A percentile compares a stretch with the other conserved stretches of the same genome.
phyloP scores from a whole-genome alignment of 2,329 filamentous ascomycete species.

The Septoria linicola region DNA sequence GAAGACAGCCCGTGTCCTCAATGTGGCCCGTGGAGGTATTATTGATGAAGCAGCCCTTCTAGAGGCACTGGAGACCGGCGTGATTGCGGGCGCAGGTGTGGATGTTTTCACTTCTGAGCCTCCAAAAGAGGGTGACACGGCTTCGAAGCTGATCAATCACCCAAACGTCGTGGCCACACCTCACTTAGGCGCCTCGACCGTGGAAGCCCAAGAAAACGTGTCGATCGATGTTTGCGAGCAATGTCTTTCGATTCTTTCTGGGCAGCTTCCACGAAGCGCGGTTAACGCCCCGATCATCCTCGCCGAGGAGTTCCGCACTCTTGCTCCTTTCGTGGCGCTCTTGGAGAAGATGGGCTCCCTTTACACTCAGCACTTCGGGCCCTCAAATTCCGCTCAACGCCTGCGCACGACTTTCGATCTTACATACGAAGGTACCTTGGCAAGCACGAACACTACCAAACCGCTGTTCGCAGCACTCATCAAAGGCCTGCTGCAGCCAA shows the following conservation, averaged over 20 bases:
- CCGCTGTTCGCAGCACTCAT: conserved; percentile 76
- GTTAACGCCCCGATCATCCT: conserved; percentile 81
- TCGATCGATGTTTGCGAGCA: conserved; percentile 80
- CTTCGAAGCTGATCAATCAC: conserved; percentile 64
- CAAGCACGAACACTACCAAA: conserved; percentile 69
- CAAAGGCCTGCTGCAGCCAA: conserved; percentile 70
- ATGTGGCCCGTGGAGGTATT: conserved; percentile 76
- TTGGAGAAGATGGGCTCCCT: conserved; percentile 77
- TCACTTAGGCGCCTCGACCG: conserved; percentile 75
- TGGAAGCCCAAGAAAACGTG: conserved; percentile 82
- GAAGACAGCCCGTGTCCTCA: conserved; percentile 68
- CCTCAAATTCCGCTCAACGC: conserved; percentile 36
- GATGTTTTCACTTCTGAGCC: conserved; percentile 80
- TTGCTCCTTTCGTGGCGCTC: conserved; percentile 73
- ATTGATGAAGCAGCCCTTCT: conserved; percentile 74
- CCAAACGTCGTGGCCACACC: conserved; percentile 74
- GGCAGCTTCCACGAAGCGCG: conserved; percentile 68
- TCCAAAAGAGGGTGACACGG: conserved; percentile 58
- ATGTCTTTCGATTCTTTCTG: conserved; percentile 69
- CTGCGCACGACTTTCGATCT: conserved; percentile 72
- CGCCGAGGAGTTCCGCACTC: conserved; percentile 73
- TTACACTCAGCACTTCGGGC: conserved; percentile 72
- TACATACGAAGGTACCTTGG: conserved; percentile 73
- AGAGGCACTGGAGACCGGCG: conserved; percentile 66
- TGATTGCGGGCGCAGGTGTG: conserved; percentile 72